Conservation (phyloP, 2,329 filamentous ascomycete species). For the Plectosphaerella plurivora region DNA sequence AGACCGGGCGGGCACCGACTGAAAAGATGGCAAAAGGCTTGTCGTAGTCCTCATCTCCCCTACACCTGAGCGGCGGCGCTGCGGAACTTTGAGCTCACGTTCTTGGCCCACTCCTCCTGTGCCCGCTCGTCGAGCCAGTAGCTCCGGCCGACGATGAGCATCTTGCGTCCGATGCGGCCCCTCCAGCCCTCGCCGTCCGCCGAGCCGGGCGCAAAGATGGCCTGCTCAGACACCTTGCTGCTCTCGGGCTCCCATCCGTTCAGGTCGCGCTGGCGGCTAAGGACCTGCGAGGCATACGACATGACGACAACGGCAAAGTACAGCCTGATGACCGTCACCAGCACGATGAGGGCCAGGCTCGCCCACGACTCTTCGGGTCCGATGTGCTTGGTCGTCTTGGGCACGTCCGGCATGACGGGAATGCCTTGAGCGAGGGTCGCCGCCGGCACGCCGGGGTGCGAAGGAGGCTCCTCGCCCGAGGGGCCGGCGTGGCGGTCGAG, state of each 20-base stretch:
- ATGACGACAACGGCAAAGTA: constrained; percentile 85
- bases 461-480: constrained; percentile 6
- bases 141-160: constrained; percentile 67
- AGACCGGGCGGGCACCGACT: no score
- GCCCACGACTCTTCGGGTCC: constrained; percentile 58
- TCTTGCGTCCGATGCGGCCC: constrained; percentile 71
- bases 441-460: constrained; percentile 8
- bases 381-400: constrained; percentile 11
- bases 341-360: constrained; percentile 71
- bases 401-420: constrained; percentile 11
- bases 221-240: constrained; percentile 35
- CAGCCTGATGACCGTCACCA: constrained; percentile 69
- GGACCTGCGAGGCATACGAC: constrained; percentile 72
- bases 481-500: constrained; percentile 14
- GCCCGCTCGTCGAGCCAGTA: constrained; percentile 78
- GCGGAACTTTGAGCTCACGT: constrained; percentile 39
- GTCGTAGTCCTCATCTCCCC: not conserved
- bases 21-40: no score
- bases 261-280: constrained; percentile 39
- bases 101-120: constrained; percentile 65
- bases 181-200: constrained; percentile 76
- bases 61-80: constrained; percentile 4
- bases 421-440: constrained; percentile 10
- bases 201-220: constrained; percentile 63
- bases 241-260: constrained; percentile 9